Evolutionary conservation across 2,329 filamentous ascomycete species (phyloP).

Genomic region (Ophiostoma sp.): DNA sequence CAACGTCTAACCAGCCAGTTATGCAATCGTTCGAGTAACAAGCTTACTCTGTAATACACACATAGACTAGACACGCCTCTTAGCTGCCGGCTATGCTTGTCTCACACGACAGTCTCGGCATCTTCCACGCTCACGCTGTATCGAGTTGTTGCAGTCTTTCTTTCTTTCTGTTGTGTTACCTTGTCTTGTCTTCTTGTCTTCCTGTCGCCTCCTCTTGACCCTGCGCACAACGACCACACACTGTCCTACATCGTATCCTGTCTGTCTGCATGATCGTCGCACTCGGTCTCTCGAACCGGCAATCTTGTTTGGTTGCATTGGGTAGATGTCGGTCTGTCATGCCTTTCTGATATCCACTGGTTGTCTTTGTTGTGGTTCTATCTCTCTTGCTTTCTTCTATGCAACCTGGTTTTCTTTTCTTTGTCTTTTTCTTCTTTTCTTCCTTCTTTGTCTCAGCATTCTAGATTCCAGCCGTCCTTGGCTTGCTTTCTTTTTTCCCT

Average conservation of each 20-base stretch:
- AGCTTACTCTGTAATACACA: no score
- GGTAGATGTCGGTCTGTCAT: neutral
- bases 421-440: neutral
- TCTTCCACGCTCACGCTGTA: neutral
- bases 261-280: neutral
- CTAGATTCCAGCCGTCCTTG: no score
- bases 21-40: no score
- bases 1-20: no score
- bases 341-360: neutral
- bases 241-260: neutral
- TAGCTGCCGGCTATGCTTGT: neutral
- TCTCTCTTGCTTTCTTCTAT: neutral
- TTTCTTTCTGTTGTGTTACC: neutral
- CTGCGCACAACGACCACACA: no score
- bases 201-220: neutral
- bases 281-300: neutral
- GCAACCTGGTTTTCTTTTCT: neutral
- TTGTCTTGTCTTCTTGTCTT: neutral
- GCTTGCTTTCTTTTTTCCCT: neutral
- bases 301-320: slow-evolving; percentile 6
- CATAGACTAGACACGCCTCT: neutral
- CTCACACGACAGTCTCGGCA: neutral
- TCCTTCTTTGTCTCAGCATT: neutral
- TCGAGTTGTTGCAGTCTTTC: no score
- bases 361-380: neutral